phyloP scores from a whole-genome alignment of 495 filamentous ascomycete genomes.

The Aspergillus carlsbadensis region DNA sequence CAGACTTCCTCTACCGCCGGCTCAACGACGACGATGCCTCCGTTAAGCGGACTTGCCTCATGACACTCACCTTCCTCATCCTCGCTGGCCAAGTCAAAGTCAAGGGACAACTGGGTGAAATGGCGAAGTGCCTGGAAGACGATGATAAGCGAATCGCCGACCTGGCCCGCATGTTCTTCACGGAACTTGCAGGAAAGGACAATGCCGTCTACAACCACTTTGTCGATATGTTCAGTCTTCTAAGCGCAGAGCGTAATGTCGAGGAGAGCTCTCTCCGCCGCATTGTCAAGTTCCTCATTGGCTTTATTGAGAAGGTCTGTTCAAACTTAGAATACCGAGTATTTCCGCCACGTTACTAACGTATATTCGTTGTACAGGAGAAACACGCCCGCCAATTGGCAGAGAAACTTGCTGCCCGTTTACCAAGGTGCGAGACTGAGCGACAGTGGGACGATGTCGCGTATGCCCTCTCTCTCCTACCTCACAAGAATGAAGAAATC shows the following conservation, averaged over 20 bases:
- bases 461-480: constrained; percentile 82
- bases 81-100: constrained; percentile 98
- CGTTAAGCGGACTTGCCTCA: constrained; percentile 96
- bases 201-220: constrained; percentile 99
- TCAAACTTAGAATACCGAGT: not conserved
- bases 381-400: constrained; percentile 97
- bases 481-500: constrained; percentile 98
- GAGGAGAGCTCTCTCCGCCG: constrained; percentile 80
- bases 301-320: constrained; percentile 94
- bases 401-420: constrained; percentile 85
- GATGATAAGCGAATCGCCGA: constrained; percentile 91
- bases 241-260: constrained; percentile 77
- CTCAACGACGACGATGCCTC: constrained; percentile 84
- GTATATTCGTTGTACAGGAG: constrained; percentile 55
- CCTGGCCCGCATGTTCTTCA: constrained; percentile 97
- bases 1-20: constrained; percentile 93
- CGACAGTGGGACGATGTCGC: constrained; percentile 97
- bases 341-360: not conserved
- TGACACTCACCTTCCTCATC: constrained; percentile 98
- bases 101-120: constrained; percentile 98
- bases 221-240: constrained; percentile 95
- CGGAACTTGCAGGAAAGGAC: constrained; percentile 93
- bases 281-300: constrained; percentile 88
- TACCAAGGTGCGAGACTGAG: constrained; percentile 85
- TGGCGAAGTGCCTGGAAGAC: constrained; percentile 98